Evolutionary conservation across 2,329 filamentous ascomycete species (phyloP), one percentile per base, ranked within the genome.

Genomic region (Alternaria alternata): DNA sequence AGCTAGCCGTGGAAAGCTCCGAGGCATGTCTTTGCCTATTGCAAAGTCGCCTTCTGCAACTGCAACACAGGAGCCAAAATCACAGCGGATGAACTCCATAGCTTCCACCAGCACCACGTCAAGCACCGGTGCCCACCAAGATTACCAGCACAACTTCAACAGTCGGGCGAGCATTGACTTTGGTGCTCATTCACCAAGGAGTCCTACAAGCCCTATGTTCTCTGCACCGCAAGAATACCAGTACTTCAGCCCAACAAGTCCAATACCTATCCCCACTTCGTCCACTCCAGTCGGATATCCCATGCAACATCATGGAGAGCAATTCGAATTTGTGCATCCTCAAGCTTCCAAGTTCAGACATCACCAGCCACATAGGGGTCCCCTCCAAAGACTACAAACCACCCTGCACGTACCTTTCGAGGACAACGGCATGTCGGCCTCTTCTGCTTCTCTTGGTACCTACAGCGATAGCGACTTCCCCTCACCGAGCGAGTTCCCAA

Each of bases 1-100:
- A 60, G 94, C 94, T 57, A 97, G 94, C 80, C 89, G 94, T 73
- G 94, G 94, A 75, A 98, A 98, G 83, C 88, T 98, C 65, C 88
- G 94, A 63, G 94, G 94, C 39, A 84, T 97, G 68, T 94, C 94
- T 57, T 83, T 96, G 59, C 88, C 88, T 9, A 81, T 90, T 52
- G 83, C 84, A 39, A 84, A 83, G 54, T 78, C 80, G 54, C 74
- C 74, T 20, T 66, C 71, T 30, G 12, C 32, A 36, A 65, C 67
- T 42, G 60, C 69, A 8, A 65, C 72, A 39, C 72, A 71, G 53
- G 73, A 75, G 30, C 62, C 74, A 5, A 75, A 74, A 43, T 39
- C 70, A 18, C 73, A 76, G 49, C 59, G 65, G 9, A 60, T 62
- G 30, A 73, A 65, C 18, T 70, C 75, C 0, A 65, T 64, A 12